These are phyloP conservation scores for Cystobasidiopsis lactophilus DNA, from an alignment of 768 basidiomycete species.

Conservation along the genomic window DNA sequence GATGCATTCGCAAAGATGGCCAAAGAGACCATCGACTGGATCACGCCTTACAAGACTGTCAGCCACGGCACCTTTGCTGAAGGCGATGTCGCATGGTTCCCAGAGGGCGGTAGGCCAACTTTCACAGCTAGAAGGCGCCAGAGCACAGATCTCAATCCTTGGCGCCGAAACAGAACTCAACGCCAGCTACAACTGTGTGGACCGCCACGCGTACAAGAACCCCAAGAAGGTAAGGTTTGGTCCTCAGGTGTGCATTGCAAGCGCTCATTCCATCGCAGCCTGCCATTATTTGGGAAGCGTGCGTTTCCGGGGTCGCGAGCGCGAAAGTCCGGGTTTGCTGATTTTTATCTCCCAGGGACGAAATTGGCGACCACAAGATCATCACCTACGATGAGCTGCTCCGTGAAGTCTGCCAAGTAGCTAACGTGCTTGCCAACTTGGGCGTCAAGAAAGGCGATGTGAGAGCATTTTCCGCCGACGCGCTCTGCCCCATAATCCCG, in stretches of 20 bases:
- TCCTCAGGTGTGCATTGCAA: not conserved
- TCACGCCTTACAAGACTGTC: slow-evolving; percentile 71
- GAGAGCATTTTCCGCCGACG: slow-evolving; percentile 19
- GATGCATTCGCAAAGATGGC: slow-evolving; percentile 36
- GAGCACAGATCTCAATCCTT: not conserved
- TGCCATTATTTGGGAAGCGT: slow-evolving; percentile 91
- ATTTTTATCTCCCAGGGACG: slow-evolving; percentile 33
- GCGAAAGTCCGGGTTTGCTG: too few relatives aligned
- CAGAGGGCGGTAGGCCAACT: slow-evolving; percentile 62
- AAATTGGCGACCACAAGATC: slow-evolving; percentile 54
- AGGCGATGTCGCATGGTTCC: slow-evolving; percentile 89
- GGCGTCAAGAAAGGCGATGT: slow-evolving; percentile 84
- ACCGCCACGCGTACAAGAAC: slow-evolving; percentile 78
- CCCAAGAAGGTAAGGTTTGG: slow-evolving; percentile 35
- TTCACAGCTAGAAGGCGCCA: not conserved
- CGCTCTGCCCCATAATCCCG: not conserved
- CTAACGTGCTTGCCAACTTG: slow-evolving; percentile 71
- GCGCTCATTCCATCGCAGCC: slow-evolving; percentile 33
- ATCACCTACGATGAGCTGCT: slow-evolving; percentile 68
- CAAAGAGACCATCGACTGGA: slow-evolving; percentile 46
- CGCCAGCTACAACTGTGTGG: slow-evolving; percentile 91
- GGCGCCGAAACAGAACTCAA: slow-evolving; percentile 10
- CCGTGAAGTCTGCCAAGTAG: slow-evolving; percentile 65
- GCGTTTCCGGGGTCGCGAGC: not conserved
- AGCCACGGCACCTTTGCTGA: slow-evolving; percentile 56